Evolutionary conservation across 2,329 filamentous ascomycete genomes (phyloP), one percentile per base, ranked within the genome.

Genomic region (Neonectria faginata): DNA sequence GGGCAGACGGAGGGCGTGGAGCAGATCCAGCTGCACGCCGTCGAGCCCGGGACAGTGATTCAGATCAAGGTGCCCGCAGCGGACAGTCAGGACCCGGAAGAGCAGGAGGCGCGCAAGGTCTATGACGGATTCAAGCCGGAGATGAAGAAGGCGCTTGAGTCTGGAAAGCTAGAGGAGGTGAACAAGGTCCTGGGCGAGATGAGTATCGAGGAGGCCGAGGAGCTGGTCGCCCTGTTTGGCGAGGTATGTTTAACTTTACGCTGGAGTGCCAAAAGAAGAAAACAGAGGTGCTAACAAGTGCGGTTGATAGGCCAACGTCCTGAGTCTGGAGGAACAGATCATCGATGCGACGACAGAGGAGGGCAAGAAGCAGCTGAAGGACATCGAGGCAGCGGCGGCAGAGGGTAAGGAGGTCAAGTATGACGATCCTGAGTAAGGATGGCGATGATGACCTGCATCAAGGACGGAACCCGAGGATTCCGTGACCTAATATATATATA

Each of bases 11-110:
- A 91, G 42, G 93, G 91, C 20, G 91, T 97, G 10, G 96, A 99
- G 82, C 95, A 97, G 79, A 99, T 99, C 71, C 97, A 99, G 80
- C 86, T 99, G 51, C 96, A 99, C 77, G 95, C 96, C 14, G 94
- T 99, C 11, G 94, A 97, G 78, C 95, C 95, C 0, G 92, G 91
- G 52, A 97, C 95, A 3, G 91, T 92, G 66, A 97, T 99, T 78
- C 92, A 92, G 76, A 97, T 98, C 79, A 88, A 82, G 59, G 91
- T 97, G 42, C 95, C 96, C 12, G 84, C 91, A 0, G 84, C 85
- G 42, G 84, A 88, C 25, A 91, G 89, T 72, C 85, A 89, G 25
- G 89, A 94, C 57, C 86, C 88, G 1, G 89, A 86, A 57, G 85
- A 85, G 57, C 84, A 89, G 67, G 83, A 85, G 65, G 89, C 89